Percentiles rank a stretch among this genome's conserved stretches.
phyloP scores from a whole-genome alignment of 495 filamentous ascomycete genomes.

The Opeltia flavorubescens region DNA sequence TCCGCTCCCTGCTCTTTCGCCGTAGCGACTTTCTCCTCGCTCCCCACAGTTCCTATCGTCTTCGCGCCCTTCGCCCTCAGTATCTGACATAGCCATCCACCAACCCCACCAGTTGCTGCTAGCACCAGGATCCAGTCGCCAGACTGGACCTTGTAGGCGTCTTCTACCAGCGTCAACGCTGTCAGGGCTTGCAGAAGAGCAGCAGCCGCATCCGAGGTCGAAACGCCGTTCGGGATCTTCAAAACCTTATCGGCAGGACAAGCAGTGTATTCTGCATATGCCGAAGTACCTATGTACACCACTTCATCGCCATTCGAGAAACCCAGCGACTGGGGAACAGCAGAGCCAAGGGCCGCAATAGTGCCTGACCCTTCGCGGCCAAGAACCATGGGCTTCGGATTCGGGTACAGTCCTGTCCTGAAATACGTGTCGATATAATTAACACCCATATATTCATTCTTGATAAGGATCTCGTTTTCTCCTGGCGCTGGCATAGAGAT shows the following conservation, averaged over 20 bases:
- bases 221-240: constrained; percentile 50
- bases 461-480: constrained; percentile 64
- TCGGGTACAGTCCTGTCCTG: constrained; percentile 73
- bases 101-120: constrained; percentile 83
- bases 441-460: constrained; percentile 73
- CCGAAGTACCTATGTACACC: constrained; percentile 42
- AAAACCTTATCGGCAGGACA: constrained; percentile 40
- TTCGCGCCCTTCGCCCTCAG: constrained; percentile 58
- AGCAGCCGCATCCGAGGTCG: constrained; percentile 50
- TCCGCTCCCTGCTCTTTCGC: constrained; percentile 57
- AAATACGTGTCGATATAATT: constrained; percentile 82
- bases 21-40: constrained; percentile 53
- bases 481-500: constrained; percentile 59
- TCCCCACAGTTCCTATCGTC: constrained; percentile 73
- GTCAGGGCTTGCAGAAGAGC: constrained; percentile 73
- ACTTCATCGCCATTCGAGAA: constrained; percentile 55
- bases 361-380: constrained; percentile 70
- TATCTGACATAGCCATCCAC: constrained; percentile 63
- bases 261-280: constrained; percentile 71
- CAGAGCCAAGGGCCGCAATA: constrained; percentile 38
- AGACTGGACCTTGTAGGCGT: constrained; percentile 56
- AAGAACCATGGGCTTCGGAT: constrained; percentile 62
- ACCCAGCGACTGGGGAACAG: constrained; percentile 23
- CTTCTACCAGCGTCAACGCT: constrained; percentile 67
- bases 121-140: constrained; percentile 82